Base-by-base conservation (phyloP, 1,284 basidiomycete genomes). In the Phellinidium pouzarii region DNA sequence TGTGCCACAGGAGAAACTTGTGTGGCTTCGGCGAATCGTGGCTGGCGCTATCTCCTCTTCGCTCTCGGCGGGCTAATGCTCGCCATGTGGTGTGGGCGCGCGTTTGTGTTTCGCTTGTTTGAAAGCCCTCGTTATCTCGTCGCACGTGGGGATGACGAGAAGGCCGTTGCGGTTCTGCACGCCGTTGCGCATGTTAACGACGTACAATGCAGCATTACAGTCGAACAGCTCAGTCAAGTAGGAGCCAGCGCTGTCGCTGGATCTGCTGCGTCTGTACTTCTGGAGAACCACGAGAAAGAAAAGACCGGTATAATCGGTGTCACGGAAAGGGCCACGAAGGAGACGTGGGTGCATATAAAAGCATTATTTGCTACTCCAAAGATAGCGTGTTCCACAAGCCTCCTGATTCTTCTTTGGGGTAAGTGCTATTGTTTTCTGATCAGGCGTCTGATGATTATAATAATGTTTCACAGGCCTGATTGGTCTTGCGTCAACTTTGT, bases 101-200 rank as follows among this genome's bases (percentile, higher is more conserved):
- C 80, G 66, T 74, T 82, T 60, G 62, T 75, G 44, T 85, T 86
- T 67, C 70, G 64, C 14, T 73, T 85, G 53, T 67, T 77, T 48
- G 83, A 86, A 59, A 80, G 78, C 50, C 83, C 81, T 11, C 76
- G 79, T 44, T 82, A 72, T 68, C 73, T 89, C 17, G 70, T 84
- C 17, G 78, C 77, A 2, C 74, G 75, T 48, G 83, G 84, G 1
- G 70, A 69, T 42, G 84, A 88, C 55, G 74, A 70, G 3, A 78
- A 84, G 44, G 86, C 84, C 0, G 71, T 85, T 43, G 72, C 71
- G 1, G 74, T 84, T 46, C 63, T 88, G 7, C 73, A 78, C 49
- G 68, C 71, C 22, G 72, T 88, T 44, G 86, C 86, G 0, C 62
- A 61, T 23, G 82, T 75, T 71, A 88, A 88, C 60, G 74, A 77